phyloP scores from a whole-genome alignment of 73 alveolate species.

The Breviolum minutum region DNA sequence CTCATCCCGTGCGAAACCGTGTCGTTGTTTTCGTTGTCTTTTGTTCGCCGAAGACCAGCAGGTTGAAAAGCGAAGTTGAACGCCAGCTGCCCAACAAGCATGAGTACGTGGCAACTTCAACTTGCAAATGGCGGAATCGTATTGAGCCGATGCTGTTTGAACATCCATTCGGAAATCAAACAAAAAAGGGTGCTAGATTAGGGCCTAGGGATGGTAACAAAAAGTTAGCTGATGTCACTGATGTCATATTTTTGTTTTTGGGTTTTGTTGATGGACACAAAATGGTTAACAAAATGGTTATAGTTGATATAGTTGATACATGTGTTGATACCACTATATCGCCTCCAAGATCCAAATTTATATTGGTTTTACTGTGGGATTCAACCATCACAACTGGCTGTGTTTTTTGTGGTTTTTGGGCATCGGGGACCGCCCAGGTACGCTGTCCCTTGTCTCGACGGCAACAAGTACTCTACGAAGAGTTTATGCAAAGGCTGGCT shows the following conservation, averaged over 20 bases:
- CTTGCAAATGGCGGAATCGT: too few relatives aligned
- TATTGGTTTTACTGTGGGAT: background rate
- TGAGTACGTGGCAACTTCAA: slow-evolving; percentile 27
- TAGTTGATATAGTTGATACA: background rate
- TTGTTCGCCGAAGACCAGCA: background rate
- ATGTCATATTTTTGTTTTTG: too few relatives aligned
- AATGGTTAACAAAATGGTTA: too few relatives aligned
- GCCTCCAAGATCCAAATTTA: background rate
- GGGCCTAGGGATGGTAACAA: too few relatives aligned
- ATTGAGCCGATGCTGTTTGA: too few relatives aligned
- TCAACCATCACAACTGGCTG: slow-evolving; percentile 5
- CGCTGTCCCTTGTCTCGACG: slow-evolving; percentile 76
- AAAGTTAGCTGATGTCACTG: too few relatives aligned
- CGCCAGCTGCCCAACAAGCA: slow-evolving; percentile 98
- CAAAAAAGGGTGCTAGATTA: too few relatives aligned
- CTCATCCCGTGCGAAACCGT: background rate
- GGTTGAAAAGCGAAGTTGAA: slow-evolving; percentile 98
- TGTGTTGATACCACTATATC: too few relatives aligned
- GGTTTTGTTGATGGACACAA: background rate
- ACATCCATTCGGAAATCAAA: too few relatives aligned
- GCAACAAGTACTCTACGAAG: slow-evolving; percentile 82
- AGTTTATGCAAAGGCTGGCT: slow-evolving; percentile 54
- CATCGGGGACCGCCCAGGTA: background rate
- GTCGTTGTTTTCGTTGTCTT: background rate
- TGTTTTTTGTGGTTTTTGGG: background rate